phyloP scores from a whole-genome alignment of 805 yeast genomes.

The Maudiozyma saulgeensis region DNA sequence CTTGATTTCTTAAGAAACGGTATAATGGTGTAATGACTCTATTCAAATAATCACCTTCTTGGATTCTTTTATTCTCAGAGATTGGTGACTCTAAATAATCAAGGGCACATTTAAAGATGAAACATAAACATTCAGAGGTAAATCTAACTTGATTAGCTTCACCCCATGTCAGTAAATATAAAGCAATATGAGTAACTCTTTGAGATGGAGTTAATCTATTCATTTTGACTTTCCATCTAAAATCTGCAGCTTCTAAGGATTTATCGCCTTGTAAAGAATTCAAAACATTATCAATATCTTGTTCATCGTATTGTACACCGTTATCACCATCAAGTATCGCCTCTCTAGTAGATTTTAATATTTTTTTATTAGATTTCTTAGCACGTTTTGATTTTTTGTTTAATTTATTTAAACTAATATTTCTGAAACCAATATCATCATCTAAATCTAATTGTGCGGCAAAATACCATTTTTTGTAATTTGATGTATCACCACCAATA shows the following conservation, averaged over 20 bases:
- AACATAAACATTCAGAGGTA: conserved; percentile 83
- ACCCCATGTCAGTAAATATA: conserved; percentile 77
- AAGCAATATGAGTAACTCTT: conserved; percentile 55
- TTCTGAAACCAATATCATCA: conserved; percentile 49
- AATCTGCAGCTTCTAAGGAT: conserved; percentile 81
- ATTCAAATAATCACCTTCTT: conserved; percentile 82
- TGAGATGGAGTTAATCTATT: conserved; percentile 42
- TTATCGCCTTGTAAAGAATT: conserved; percentile 71
- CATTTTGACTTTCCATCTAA: conserved; percentile 66
- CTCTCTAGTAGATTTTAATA: conserved; percentile 35
- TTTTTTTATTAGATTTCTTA: conserved; percentile 64
- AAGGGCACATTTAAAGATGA: conserved; percentile 77
- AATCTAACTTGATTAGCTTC: conserved; percentile 81
- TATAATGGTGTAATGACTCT: conserved; percentile 87
- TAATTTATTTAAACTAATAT: conserved; percentile 57
- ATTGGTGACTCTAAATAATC: conserved; percentile 83
- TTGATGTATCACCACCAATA: conserved; percentile 80
- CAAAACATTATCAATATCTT: conserved; percentile 47
- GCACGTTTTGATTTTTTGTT: conserved; percentile 78
- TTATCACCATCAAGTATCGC: conserved; percentile 1
- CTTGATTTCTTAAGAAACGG: conserved; percentile 68
- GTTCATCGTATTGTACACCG: conserved; percentile 13
- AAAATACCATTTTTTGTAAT: conserved; percentile 86
- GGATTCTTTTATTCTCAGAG: conserved; percentile 76
- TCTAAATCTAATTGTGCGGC: conserved; percentile 75